These are phyloP conservation scores for Aspergillus ochraceus DNA, from an alignment of 2,329 filamentous ascomycete species.

Conservation along the genomic window DNA sequence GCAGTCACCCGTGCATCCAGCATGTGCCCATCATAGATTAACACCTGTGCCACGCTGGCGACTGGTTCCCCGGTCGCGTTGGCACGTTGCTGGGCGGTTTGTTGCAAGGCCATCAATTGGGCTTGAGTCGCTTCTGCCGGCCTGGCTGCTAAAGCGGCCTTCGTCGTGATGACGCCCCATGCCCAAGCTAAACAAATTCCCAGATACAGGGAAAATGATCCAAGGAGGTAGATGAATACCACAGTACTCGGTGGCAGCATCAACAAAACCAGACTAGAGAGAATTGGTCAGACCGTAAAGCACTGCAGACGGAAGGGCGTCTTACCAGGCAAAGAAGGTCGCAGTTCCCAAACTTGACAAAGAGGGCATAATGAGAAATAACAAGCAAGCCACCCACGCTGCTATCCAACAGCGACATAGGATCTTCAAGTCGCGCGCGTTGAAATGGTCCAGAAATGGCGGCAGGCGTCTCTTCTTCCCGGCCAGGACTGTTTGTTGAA, in stretches of 20 bases:
- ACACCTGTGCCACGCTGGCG: slow-evolving; percentile 32
- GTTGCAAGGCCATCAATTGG: slow-evolving; percentile 34
- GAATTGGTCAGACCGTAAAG: neutral
- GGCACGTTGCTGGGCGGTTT: slow-evolving; percentile 31
- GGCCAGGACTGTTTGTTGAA: neutral
- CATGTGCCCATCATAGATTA: slow-evolving; percentile 49
- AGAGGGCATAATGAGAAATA: slow-evolving; percentile 50
- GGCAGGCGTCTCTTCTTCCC: neutral
- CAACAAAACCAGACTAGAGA: slow-evolving; percentile 39
- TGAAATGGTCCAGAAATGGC: slow-evolving; percentile 45
- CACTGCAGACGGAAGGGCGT: neutral
- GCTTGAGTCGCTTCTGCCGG: slow-evolving; percentile 41
- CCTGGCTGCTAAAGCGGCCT: slow-evolving; percentile 48
- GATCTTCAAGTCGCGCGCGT: slow-evolving; percentile 48
- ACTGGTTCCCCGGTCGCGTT: slow-evolving; percentile 31
- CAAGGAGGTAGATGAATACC: slow-evolving; percentile 48
- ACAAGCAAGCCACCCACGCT: slow-evolving; percentile 47
- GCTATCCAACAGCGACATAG: slow-evolving; percentile 50
- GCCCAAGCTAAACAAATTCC: slow-evolving; percentile 52
- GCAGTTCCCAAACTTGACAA: slow-evolving; percentile 45
- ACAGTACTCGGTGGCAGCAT: slow-evolving; percentile 50
- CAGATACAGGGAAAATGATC: slow-evolving; percentile 43
- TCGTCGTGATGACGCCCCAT: slow-evolving; percentile 53
- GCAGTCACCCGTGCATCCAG: slow-evolving; percentile 49
- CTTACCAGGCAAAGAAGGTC: slow-evolving; percentile 44